Evolutionary conservation across 345 rosid genomes (phyloP).

Genomic region (Aquilaria sinensis): DNA sequence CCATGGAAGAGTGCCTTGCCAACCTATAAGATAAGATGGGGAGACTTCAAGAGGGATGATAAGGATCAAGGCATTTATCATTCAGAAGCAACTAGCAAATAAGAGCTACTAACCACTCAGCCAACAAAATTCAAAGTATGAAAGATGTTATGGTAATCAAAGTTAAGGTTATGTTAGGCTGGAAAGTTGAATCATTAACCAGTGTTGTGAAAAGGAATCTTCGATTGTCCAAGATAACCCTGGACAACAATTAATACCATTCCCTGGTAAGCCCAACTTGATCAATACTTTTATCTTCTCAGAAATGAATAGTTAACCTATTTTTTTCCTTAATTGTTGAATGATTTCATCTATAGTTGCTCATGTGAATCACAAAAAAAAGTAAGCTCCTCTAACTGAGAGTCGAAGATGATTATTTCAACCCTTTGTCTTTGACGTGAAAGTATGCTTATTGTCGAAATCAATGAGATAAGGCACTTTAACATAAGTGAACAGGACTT

Average conservation of each 20-base stretch:
- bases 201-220: conserved; percentile 93
- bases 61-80: not conserved
- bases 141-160: conserved; percentile 92
- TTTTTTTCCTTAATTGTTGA: conserved; percentile 73
- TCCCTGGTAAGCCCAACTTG: conserved; percentile 99
- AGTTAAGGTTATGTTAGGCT: conserved; percentile 80
- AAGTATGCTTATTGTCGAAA: conserved; percentile 91
- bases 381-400: conserved; percentile 90
- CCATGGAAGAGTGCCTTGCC: conserved; percentile 97
- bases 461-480: conserved; percentile 91
- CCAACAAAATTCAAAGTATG: conserved; percentile 96
- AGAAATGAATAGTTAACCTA: conserved; percentile 88
- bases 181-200: conserved; percentile 96
- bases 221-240: conserved; percentile 94
- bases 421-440: conserved; percentile 90
- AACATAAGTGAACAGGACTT: conserved; percentile 94
- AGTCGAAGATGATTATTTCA: conserved; percentile 88
- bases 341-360: conserved; percentile 68
- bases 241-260: conserved; percentile 95
- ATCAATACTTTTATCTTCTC: conserved; percentile 98
- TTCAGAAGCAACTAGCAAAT: conserved; percentile 1
- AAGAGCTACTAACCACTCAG: conserved; percentile 68
- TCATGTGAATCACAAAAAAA: conserved; percentile 94
- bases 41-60: not conserved
- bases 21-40: conserved; percentile 42